phyloP scores from a whole-genome alignment of 2,329 filamentous ascomycete species.

The Apiospora marii region DNA sequence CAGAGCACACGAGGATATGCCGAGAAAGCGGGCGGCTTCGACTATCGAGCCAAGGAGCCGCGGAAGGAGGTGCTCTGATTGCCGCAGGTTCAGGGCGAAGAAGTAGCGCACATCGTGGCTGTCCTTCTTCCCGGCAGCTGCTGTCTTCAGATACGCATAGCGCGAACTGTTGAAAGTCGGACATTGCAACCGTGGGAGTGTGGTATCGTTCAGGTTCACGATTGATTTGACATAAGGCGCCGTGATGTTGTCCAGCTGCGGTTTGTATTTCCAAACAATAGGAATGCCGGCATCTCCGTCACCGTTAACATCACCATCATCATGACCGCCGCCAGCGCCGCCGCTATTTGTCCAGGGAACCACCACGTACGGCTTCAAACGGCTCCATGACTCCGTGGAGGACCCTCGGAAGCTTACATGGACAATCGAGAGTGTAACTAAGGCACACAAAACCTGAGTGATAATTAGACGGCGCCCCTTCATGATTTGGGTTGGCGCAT shows the following conservation, averaged over 20 bases:
- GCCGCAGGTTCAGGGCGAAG: conserved; percentile 61
- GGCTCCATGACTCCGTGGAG: not conserved
- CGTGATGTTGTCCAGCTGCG: not conserved
- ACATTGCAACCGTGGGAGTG: conserved; percentile 39
- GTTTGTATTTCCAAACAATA: not conserved
- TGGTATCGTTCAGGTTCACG: conserved; percentile 36
- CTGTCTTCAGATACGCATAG: conserved; percentile 35
- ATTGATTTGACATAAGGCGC: conserved; percentile 41
- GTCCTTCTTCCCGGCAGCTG: not conserved
- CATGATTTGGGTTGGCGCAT: not conserved
- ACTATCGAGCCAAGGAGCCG: conserved; percentile 60
- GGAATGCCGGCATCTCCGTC: not conserved
- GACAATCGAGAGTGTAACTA: not conserved
- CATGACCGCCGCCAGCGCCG: not conserved
- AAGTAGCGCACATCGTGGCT: conserved; percentile 47
- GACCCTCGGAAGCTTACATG: not conserved
- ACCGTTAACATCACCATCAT: not conserved
- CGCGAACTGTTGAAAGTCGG: conserved; percentile 33
- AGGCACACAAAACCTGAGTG: not conserved
- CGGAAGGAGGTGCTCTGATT: conserved; percentile 54
- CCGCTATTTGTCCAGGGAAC: not conserved
- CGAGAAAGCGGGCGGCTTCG: conserved; percentile 57
- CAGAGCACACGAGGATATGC: conserved; percentile 57
- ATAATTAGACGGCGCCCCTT: not conserved
- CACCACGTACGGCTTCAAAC: not conserved